These are phyloP conservation scores for Lachancea nothofagi DNA, from an alignment of 805 yeast species.

Conservation along the genomic window DNA sequence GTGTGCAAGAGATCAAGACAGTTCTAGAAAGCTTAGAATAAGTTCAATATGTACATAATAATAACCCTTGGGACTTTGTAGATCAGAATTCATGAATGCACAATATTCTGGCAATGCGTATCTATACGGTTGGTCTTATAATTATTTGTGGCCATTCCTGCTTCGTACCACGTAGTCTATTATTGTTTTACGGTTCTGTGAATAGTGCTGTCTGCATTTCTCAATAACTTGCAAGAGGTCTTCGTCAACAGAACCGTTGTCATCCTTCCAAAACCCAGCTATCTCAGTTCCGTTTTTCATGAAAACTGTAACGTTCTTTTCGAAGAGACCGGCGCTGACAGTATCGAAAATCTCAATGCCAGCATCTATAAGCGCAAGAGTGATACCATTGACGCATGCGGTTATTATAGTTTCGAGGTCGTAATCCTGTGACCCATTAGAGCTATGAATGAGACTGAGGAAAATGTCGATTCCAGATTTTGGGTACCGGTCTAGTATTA, in stretches of 20 bases:
- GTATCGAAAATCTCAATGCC: slow-evolving; percentile 76
- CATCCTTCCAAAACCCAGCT: slow-evolving; percentile 54
- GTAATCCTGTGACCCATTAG: slow-evolving; percentile 4
- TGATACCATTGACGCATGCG: slow-evolving; percentile 37
- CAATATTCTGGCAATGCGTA: too few relatives aligned
- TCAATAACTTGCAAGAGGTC: slow-evolving; percentile 35
- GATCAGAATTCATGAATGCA: too few relatives aligned
- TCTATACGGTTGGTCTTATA: too few relatives aligned
- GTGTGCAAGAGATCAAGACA: slow-evolving; percentile 26
- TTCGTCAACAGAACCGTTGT: slow-evolving; percentile 26
- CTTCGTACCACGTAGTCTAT: slow-evolving; percentile 17
- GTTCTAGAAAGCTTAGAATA: slow-evolving; percentile 25
- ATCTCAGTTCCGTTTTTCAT: slow-evolving; percentile 53
- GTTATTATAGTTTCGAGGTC: slow-evolving; percentile 37
- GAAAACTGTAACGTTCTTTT: slow-evolving; percentile 44
- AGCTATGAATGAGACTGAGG: slow-evolving; percentile 48
- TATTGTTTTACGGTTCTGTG: slow-evolving; percentile 19
- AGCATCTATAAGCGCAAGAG: slow-evolving; percentile 77
- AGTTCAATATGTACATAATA: neutral
- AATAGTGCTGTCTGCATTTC: slow-evolving; percentile 37
- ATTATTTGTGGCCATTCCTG: neutral
- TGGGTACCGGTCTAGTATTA: slow-evolving; percentile 66
- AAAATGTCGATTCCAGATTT: slow-evolving; percentile 82
- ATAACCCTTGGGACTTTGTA: neutral
- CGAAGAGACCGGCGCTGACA: slow-evolving; percentile 56